A percentile compares a stretch with the other conserved stretches of the same genome.
phyloP scores from a whole-genome alignment of 2,329 filamentous ascomycete genomes.

The Apiospora marii region DNA sequence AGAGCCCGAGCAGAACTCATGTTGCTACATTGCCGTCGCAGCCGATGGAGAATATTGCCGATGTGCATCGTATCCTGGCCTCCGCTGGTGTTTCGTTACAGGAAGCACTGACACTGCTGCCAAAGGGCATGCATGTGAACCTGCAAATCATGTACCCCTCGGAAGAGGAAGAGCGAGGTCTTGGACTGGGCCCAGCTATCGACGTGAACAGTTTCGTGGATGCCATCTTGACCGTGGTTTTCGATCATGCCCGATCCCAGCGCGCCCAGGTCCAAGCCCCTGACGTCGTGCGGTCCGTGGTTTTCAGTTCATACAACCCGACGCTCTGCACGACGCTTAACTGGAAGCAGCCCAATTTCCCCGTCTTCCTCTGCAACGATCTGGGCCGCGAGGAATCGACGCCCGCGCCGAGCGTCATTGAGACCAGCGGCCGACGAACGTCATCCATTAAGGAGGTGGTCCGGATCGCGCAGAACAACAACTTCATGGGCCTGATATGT shows the following conservation, averaged over 20 bases:
- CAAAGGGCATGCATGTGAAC: conserved; percentile 84
- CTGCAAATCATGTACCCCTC: conserved; percentile 92
- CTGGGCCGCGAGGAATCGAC: conserved; percentile 70
- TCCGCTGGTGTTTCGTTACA: conserved; percentile 81
- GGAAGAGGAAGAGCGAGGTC: conserved; percentile 71
- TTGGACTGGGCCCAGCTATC: conserved; percentile 75
- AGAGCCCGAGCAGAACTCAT: conserved; percentile 51
- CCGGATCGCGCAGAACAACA: conserved; percentile 91
- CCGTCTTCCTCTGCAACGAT: conserved; percentile 94
- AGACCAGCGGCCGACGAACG: conserved; percentile 72
- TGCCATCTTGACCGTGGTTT: conserved; percentile 82
- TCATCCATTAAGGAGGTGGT: conserved; percentile 95
- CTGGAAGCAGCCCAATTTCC: conserved; percentile 99
- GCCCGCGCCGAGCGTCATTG: conserved; percentile 45
- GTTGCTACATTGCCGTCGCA: conserved; percentile 54
- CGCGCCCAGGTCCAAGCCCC: conserved; percentile 68
- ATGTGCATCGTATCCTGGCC: conserved; percentile 76
- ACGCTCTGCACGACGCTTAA: conserved; percentile 93
- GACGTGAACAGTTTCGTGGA: conserved; percentile 91
- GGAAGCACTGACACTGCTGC: conserved; percentile 78
- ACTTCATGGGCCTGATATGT: conserved; percentile 97
- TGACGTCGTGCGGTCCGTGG: conserved; percentile 82
- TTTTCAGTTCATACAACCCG: conserved; percentile 93
- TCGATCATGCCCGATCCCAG: conserved; percentile 83
- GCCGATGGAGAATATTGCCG: conserved; percentile 63